A percentile compares a stretch with the other conserved stretches of the same genome.
phyloP scores from a whole-genome alignment of 1,139 yeast genomes.

The Spencermartinsiella ligniputridi region DNA sequence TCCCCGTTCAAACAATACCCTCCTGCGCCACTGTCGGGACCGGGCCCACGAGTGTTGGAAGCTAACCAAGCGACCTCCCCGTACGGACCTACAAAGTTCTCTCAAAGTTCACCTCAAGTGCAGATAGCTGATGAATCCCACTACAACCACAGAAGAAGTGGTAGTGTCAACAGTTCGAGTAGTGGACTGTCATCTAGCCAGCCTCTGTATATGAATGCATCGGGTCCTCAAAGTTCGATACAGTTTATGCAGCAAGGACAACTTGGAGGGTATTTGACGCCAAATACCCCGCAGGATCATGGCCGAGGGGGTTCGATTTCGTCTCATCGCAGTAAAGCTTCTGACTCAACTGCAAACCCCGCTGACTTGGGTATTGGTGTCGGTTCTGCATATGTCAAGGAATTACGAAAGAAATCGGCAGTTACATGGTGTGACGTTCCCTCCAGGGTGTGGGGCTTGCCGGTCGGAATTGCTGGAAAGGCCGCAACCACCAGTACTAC shows the following conservation, averaged over 20 bases:
- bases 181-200: conserved; percentile 14
- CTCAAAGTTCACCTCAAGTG: neutral
- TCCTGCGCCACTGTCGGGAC: neutral
- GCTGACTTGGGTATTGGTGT: conserved; percentile 24
- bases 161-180: conserved; percentile 15
- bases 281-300: neutral
- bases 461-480: conserved; percentile 57
- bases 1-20: neutral
- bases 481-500: conserved; percentile 16
- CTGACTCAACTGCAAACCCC: neutral
- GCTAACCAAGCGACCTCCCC: neutral
- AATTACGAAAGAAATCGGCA: conserved; percentile 51
- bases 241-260: conserved; percentile 2
- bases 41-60: neutral
- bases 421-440: conserved; percentile 48
- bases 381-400: conserved; percentile 50
- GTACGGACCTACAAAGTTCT: neutral
- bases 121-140: neutral
- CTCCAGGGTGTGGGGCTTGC: conserved; percentile 57
- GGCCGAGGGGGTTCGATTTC: conserved; percentile 14
- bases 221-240: neutral
- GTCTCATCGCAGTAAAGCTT: conserved; percentile 9
- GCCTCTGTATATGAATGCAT: conserved; percentile 10
- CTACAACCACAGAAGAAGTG: conserved; percentile 12
- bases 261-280: too few species aligned